Evolutionary conservation across 2,329 filamentous ascomycete species (phyloP), one percentile per base, ranked within the genome.

Genomic region (Boeremia lycopersici): DNA sequence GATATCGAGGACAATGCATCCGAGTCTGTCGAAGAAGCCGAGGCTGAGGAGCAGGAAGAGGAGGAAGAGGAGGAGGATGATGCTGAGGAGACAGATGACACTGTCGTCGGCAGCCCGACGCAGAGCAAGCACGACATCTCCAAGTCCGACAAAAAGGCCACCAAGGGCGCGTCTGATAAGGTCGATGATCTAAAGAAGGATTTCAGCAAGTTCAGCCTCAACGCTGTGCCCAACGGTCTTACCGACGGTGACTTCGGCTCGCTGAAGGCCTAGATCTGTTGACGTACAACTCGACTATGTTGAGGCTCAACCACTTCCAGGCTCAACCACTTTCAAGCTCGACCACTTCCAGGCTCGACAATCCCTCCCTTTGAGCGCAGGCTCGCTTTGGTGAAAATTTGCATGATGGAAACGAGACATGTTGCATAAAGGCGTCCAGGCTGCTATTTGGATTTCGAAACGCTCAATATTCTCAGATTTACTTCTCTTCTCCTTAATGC

Each of bases 1-100:
- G 63, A 69, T 45, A 61, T 63, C 41, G 68, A 71, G 42, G 62
- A 44, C 19, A 63, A 60, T 34, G 61, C 48, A 7, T 53, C 57
- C 8, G 51, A 57, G 19, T 55, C 52, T 28, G 52, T 55, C 23
- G 52, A 55, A 36, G 52, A 19, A 11, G 30, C 19, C 5, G 56
- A 55, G 28, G 57, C 44, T 4, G 62, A 60, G 19, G 65, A 74
- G n/a, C 70, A 68, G 45, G 62, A 63, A n/a, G 68, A 64, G 10
- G 68, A 75, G 12, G 69, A 64, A 48, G 33, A 45, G 11, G 41
- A 50, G 26, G 11, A 44, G 23, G 47, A 51, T 5, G 53, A 56
- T 6, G 48, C 47, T 5, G 48, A 56, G 11, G 54, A 57, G 41
- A 53, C 48, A 23, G 54, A 57, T 29, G 54, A 57, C 36, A 57